Conservation (phyloP, 2,329 filamentous ascomycete genomes). For the Gnomoniopsis smithogilvyi region DNA sequence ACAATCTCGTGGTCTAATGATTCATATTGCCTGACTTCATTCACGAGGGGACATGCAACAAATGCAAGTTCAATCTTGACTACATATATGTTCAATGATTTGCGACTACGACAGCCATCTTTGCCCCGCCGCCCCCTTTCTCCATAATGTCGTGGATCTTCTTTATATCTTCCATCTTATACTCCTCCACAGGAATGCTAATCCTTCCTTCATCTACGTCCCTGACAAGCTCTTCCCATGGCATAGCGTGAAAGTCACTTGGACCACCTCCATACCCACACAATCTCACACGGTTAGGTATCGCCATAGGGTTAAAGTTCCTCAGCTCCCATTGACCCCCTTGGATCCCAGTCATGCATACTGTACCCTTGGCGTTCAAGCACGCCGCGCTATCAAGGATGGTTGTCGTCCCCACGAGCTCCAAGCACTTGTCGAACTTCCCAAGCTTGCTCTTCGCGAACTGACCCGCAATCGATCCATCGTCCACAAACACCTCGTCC, state of each 20-base stretch:
- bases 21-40: too few relatives aligned
- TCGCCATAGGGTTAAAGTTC: conserved; percentile 15
- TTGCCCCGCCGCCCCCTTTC: conserved; percentile 19
- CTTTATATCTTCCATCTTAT: conserved; percentile 23
- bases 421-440: conserved; percentile 42
- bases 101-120: conserved; percentile 21
- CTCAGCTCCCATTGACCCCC: conserved; percentile 22
- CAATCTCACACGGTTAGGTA: conserved; percentile 18
- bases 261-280: conserved; percentile 19
- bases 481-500: conserved; percentile 41
- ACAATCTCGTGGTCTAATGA: too few relatives aligned
- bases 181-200: conserved; percentile 19
- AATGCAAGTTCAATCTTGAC: too few relatives aligned
- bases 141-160: conserved; percentile 22
- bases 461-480: conserved; percentile 34
- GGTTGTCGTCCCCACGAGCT: conserved; percentile 40
- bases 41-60: too few relatives aligned
- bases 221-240: conserved; percentile 20
- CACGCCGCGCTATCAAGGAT: conserved; percentile 41
- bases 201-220: conserved; percentile 21
- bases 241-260: conserved; percentile 20
- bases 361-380: conserved; percentile 33
- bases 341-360: conserved; percentile 39
- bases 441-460: conserved; percentile 27
- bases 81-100: conserved; percentile 18